These are phyloP conservation scores for Flueggea neowawraea DNA, from an alignment of 441 rosid genomes.

Conservation along the genomic window DNA sequence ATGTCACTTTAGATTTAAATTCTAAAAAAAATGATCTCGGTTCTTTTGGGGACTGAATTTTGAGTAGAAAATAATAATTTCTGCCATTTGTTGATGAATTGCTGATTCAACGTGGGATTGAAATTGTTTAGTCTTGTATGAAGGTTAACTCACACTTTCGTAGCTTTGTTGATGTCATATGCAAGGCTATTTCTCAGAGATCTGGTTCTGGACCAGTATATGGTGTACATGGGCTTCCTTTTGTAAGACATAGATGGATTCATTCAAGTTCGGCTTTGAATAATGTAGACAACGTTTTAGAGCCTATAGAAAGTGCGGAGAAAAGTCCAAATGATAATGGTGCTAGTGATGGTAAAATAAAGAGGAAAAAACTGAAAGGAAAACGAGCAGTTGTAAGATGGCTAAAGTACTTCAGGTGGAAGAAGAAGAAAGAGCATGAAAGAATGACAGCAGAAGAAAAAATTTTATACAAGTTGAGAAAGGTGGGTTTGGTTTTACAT, in stretches of 20 bases:
- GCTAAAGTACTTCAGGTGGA: constrained; percentile 89
- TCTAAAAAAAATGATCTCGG: too few species aligned
- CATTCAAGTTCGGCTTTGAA: constrained; percentile 35
- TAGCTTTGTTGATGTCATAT: constrained; percentile 51
- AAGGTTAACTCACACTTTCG: constrained; percentile 35
- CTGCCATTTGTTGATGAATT: too few species aligned
- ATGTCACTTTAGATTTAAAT: too few species aligned
- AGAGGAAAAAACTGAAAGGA: constrained; percentile 79
- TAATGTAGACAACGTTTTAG: constrained; percentile 21
- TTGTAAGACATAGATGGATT: constrained; percentile 35
- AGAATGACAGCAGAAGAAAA: constrained; percentile 93
- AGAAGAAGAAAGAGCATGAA: constrained; percentile 87
- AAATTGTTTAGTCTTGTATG: constrained; percentile 2
- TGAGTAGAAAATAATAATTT: too few species aligned
- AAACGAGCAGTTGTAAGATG: constrained; percentile 90
- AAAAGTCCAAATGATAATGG: constrained; percentile 20
- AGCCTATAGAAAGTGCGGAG: constrained; percentile 21
- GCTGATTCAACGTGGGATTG: too few species aligned
- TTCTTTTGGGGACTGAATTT: too few species aligned
- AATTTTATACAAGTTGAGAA: constrained; percentile 65
- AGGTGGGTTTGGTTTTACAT: constrained; percentile 32
- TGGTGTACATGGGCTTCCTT: constrained; percentile 13
- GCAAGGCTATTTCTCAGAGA: constrained; percentile 57
- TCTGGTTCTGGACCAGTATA: constrained; percentile 12
- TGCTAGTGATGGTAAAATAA: constrained; percentile 30